Evolutionary conservation across 225 moss, liverwort and hornwort genomes (phyloP).

Genomic region (Rhytidiadelphus loreus): DNA sequence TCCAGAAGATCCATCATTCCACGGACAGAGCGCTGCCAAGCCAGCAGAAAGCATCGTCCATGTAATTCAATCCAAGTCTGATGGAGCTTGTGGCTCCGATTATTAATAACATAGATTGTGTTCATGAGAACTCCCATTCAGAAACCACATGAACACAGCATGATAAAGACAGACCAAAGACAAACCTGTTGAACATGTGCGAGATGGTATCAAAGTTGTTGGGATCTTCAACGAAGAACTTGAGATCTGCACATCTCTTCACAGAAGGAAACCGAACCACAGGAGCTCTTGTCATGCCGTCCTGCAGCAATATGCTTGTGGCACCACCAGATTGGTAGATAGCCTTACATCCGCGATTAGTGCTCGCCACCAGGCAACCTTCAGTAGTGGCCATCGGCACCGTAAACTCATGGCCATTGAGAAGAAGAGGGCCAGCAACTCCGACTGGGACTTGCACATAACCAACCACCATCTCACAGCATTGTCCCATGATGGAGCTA

Average conservation of each 20-base stretch:
- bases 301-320: slow-evolving; percentile 50
- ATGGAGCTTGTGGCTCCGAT: neutral
- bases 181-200: slow-evolving; percentile 66
- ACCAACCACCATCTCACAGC: slow-evolving; percentile 99
- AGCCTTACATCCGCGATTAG: slow-evolving; percentile 97
- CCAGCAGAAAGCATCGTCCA: neutral
- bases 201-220: slow-evolving; percentile 75
- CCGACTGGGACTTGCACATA: slow-evolving; percentile 89
- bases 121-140: neutral
- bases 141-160: neutral
- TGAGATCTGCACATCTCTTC: slow-evolving; percentile 76
- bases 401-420: slow-evolving; percentile 63
- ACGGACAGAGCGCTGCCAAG: neutral
- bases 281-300: slow-evolving; percentile 91
- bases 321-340: slow-evolving; percentile 89
- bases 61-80: neutral
- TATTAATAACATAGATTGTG: neutral
- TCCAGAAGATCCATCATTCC: neutral
- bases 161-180: neutral
- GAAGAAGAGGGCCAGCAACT: slow-evolving; percentile 77
- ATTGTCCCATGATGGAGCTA: slow-evolving; percentile 73
- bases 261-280: slow-evolving; percentile 69
- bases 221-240: slow-evolving; percentile 74
- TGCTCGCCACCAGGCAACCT: slow-evolving; percentile 88
- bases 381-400: slow-evolving; percentile 99